Percentiles rank a stretch among this genome's conserved stretches.
These are phyloP conservation scores for Blastobotrys attinorum DNA, from an alignment of 805 yeast genomes.

Conservation along the genomic window DNA sequence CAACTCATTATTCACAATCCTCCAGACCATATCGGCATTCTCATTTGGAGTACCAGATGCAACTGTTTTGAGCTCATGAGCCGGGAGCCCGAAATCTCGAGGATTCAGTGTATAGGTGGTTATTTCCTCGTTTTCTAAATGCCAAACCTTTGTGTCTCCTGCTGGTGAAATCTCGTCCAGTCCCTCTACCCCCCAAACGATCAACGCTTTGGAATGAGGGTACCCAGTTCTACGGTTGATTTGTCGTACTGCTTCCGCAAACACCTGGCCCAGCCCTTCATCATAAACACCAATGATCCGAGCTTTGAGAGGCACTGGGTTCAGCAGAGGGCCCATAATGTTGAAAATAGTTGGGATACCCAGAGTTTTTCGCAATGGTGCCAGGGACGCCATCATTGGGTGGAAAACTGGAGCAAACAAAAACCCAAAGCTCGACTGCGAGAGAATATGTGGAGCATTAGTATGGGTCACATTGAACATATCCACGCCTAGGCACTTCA, in stretches of 20 bases:
- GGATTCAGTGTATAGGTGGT: slow-evolving; percentile 38
- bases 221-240: slow-evolving; percentile 45
- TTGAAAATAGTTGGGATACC: slow-evolving; percentile 94
- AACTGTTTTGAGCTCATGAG: slow-evolving; percentile 61
- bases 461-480: slow-evolving; percentile 54
- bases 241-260: slow-evolving; percentile 69
- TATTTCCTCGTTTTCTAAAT: slow-evolving; percentile 36
- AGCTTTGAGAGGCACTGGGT: slow-evolving; percentile 77
- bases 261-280: slow-evolving; percentile 68
- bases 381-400: slow-evolving; percentile 81
- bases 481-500: slow-evolving; percentile 76
- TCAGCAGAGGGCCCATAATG: slow-evolving; percentile 85
- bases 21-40: slow-evolving; percentile 59
- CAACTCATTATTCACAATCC: slow-evolving; percentile 38
- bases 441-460: slow-evolving; percentile 52
- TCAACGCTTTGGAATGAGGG: slow-evolving; percentile 48
- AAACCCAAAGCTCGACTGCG: slow-evolving; percentile 47
- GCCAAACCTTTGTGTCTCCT: slow-evolving; percentile 79
- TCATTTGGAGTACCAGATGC: slow-evolving; percentile 80
- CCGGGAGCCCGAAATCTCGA: slow-evolving; percentile 69
- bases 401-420: slow-evolving; percentile 93
- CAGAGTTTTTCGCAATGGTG: slow-evolving; percentile 61
- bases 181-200: slow-evolving; percentile 90
- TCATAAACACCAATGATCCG: slow-evolving; percentile 87
- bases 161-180: slow-evolving; percentile 91